A percentile compares a stretch with the other conserved stretches of the same genome.
Conservation (phyloP, 2,329 filamentous ascomycete genomes). For the Davidsoniella eucalypti region DNA sequence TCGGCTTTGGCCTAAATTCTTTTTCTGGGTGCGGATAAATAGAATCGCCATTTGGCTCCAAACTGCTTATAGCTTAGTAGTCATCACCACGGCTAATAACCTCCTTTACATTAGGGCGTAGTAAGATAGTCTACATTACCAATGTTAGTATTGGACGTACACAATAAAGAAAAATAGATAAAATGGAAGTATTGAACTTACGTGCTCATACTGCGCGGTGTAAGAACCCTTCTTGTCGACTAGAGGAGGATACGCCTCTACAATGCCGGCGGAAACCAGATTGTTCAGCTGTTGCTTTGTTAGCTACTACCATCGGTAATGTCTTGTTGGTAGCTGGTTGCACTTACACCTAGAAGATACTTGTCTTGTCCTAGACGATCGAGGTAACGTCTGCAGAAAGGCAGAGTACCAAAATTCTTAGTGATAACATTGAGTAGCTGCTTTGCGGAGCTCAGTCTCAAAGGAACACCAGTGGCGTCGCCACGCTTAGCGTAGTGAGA, state of each 20-base stretch:
- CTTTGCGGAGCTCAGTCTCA: constrained; percentile 61
- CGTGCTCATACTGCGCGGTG: constrained; percentile 78
- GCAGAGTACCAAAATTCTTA: constrained; percentile 78
- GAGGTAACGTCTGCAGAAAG: constrained; percentile 69
- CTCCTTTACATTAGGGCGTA: constrained; percentile 60
- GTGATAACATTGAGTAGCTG: constrained; percentile 66
- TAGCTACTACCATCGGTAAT: background rate
- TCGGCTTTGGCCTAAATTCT: no score
- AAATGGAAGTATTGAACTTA: constrained; percentile 29
- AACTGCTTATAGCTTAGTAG: constrained; percentile 31
- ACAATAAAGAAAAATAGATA: background rate
- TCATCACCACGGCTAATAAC: constrained; percentile 65
- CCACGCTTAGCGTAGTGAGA: constrained; percentile 62
- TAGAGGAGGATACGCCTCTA: constrained; percentile 69
- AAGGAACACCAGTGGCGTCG: constrained; percentile 40
- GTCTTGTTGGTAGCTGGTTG: constrained; percentile 15
- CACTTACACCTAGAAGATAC: constrained; percentile 63
- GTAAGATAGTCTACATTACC: constrained; percentile 42
- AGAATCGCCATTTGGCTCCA: background rate
- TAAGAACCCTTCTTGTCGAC: constrained; percentile 78
- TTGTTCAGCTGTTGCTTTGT: constrained; percentile 48
- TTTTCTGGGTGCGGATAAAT: background rate
- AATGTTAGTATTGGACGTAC: background rate
- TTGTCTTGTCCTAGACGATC: constrained; percentile 80
- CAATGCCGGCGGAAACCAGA: constrained; percentile 59